Evolutionary conservation across 352 stramenopile species (phyloP).

Genomic region (Elongisporangium anandrum): DNA sequence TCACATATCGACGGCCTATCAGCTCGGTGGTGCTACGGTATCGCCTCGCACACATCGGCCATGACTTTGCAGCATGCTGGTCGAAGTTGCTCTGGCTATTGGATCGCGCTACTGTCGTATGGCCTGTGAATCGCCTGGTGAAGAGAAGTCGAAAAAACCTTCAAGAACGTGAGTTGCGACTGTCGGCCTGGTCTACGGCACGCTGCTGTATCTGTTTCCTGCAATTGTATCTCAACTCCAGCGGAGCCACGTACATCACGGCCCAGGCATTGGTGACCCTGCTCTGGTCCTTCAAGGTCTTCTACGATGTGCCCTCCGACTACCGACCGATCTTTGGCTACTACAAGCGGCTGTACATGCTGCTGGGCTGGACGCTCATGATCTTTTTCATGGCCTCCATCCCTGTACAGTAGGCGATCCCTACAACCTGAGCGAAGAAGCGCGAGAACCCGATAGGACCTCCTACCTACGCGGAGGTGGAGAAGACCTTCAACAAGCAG

Average conservation of each 20-base stretch:
- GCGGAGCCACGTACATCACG: constrained; percentile 13
- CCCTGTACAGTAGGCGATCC: constrained; percentile 18
- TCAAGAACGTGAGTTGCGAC: too few relatives aligned
- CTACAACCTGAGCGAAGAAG: constrained; percentile 22
- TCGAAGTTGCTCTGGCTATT: too few relatives aligned
- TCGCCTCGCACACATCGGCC: too few relatives aligned
- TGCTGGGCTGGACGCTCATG: constrained; percentile 40
- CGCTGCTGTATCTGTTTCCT: constrained; percentile 45
- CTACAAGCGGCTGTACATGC: constrained; percentile 42
- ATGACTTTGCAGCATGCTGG: too few relatives aligned
- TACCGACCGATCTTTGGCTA: constrained; percentile 41
- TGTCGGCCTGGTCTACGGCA: constrained; percentile 36
- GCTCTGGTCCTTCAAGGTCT: constrained; percentile 52
- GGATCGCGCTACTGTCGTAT: too few relatives aligned
- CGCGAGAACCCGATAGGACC: constrained; percentile 5
- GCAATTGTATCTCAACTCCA: constrained; percentile 27
- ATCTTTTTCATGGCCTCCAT: constrained; percentile 29
- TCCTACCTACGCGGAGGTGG: constrained; percentile 12
- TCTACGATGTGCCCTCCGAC: constrained; percentile 43
- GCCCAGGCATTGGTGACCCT: constrained; percentile 20
- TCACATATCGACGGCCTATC: too few relatives aligned
- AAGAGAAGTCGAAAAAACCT: too few relatives aligned
- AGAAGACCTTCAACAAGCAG: constrained; percentile 19
- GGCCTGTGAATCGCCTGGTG: too few relatives aligned
- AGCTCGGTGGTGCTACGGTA: too few relatives aligned